phyloP scores from a whole-genome alignment of 192 early-diverging fungal species.

The Backusella mclennaniae region DNA sequence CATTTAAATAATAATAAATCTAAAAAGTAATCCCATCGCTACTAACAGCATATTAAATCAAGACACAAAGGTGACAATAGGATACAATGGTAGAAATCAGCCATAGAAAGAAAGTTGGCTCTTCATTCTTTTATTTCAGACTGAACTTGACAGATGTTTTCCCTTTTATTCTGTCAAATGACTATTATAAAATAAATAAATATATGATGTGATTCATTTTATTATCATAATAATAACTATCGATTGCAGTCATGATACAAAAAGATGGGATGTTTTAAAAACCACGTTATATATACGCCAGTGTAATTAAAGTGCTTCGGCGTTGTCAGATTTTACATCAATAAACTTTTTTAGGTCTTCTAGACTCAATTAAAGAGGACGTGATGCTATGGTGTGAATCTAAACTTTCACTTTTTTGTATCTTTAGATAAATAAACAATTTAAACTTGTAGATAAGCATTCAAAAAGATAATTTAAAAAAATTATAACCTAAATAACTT shows the following conservation, averaged over 20 bases:
- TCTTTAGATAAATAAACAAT: neutral
- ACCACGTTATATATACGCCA: slow-evolving; percentile 2
- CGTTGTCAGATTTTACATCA: neutral
- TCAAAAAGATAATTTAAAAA: too few relatives aligned
- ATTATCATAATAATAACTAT: neutral
- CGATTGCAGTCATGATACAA: neutral
- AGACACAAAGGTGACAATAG: neutral
- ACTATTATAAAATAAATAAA: neutral
- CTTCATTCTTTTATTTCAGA: neutral
- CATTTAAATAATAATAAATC: neutral
- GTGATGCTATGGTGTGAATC: neutral
- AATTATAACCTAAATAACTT: too few relatives aligned
- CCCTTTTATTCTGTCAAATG: neutral
- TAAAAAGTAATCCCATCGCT: neutral
- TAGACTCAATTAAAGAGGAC: neutral
- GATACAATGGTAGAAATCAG: neutral
- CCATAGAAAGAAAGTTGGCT: neutral
- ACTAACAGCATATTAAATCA: neutral
- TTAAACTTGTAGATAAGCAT: too few relatives aligned
- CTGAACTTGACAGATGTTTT: neutral
- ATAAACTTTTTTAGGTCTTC: neutral
- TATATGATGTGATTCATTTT: neutral
- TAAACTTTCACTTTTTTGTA: neutral
- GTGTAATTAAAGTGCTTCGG: slow-evolving; percentile 7
- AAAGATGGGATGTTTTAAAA: neutral